phyloP scores from a whole-genome alignment of 1,284 basidiomycete genomes.

The Pseudozyma pruni region DNA sequence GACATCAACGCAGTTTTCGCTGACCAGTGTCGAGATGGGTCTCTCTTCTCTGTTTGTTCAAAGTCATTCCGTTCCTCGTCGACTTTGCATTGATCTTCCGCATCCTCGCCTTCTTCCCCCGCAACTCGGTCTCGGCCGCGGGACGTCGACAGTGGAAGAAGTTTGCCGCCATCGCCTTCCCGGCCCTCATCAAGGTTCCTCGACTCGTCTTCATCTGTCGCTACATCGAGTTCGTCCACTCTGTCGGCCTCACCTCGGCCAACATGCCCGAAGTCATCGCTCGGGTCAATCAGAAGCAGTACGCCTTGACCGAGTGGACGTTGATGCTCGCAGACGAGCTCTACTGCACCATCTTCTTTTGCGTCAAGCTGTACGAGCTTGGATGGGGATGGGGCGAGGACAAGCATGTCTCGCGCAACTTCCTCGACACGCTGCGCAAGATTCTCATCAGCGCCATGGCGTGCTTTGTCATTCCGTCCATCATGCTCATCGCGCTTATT shows the following conservation, averaged over 20 bases:
- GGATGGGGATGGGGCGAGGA: slow-evolving; percentile 41
- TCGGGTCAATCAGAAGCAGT: slow-evolving; percentile 23
- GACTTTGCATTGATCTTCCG: slow-evolving; percentile 29
- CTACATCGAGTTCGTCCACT: slow-evolving; percentile 19
- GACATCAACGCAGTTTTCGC: too few relatives aligned
- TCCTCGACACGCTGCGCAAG: slow-evolving; percentile 18
- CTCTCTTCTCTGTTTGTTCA: neutral
- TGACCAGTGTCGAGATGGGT: too few relatives aligned
- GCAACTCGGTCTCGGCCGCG: slow-evolving; percentile 3
- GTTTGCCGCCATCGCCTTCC: slow-evolving; percentile 22
- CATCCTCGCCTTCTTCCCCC: slow-evolving; percentile 32
- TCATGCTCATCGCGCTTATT: slow-evolving; percentile 29
- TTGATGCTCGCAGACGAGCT: slow-evolving; percentile 37
- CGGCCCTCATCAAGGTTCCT: slow-evolving; percentile 71
- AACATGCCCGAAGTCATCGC: slow-evolving; percentile 20
- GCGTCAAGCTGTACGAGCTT: slow-evolving; percentile 26
- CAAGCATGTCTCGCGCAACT: slow-evolving; percentile 24
- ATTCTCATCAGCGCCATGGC: slow-evolving; percentile 31
- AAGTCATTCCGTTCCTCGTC: slow-evolving; percentile 30
- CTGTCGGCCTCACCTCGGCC: neutral
- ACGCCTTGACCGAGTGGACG: slow-evolving; percentile 22
- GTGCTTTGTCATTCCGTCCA: slow-evolving; percentile 24
- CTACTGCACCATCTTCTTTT: slow-evolving; percentile 30
- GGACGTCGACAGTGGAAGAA: slow-evolving; percentile 16
- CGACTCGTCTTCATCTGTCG: slow-evolving; percentile 19